Evolutionary conservation across 495 filamentous ascomycete species (phyloP), one percentile per base, ranked within the genome.

Genomic region (Pseudevernia furfuracea): DNA sequence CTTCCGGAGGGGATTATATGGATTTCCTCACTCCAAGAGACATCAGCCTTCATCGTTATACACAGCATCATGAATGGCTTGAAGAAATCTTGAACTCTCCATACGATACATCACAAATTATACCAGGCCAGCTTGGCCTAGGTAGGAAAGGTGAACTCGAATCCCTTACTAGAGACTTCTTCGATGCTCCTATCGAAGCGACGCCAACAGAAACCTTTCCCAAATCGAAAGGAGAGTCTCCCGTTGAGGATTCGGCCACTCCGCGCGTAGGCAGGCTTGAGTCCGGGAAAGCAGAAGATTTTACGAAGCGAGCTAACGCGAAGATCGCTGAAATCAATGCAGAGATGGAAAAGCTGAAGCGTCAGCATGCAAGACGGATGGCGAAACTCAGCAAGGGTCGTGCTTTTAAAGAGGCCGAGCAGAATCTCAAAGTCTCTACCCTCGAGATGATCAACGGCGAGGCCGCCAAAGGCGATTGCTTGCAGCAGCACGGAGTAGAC

Each of bases 11-110:
- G 21, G 94, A 98, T 70, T 80, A 89, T 69, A 87, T 98, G 70
- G 94, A 98, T 69, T 81, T 90, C 58, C 76, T 96, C 43, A 92
- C 88, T 0, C 91, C 92, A 23, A 86, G 91, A 10, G 94, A 97
- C 64, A 86, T 97, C 67, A 93, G 90, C 69, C 78, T 86, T 66
- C 82, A 84, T 69, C 81, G 94, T 56, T 98, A 95, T 71, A 87
- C 85, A 66, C 94, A 96, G 69, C 94, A 98, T 70, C 94, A 97
- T 68, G 92, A 96, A 74, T 97, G 92, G 94, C 96, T 97, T 89
- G 94, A 96, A 70, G 92, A 98, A 75, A 85, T 98, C n/a, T 81
- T 96, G 55, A 87, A 87, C 3, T 96, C 91, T 0, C 90, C 91
- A 0, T 96, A 92, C 68, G 78, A 86, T 23, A 89, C 90, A 62